Evolutionary conservation across 2,329 filamentous ascomycete species (phyloP), one percentile per base, ranked within the genome.

Genomic region (Claviceps quebecensis): DNA sequence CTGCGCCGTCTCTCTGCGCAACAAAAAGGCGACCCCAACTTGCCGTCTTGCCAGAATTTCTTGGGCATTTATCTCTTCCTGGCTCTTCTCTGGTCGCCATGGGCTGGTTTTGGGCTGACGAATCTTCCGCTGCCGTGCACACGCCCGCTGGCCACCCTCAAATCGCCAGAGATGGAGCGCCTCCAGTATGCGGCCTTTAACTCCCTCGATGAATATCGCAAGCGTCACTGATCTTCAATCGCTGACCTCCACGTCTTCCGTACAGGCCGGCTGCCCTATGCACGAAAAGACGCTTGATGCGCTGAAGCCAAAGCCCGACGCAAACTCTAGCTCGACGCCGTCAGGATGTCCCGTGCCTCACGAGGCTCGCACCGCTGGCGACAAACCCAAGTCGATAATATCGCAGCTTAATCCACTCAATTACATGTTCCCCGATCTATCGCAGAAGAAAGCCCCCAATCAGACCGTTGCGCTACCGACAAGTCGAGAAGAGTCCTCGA

Each of bases 361-460:
- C 57, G 67, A 58, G 34, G 61, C 60, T 46, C 54, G 59, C 41
- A 51, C 56, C 22, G 23, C 55, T 11, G 54, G 63, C 22, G 61
- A 68, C 41, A 62, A 72, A 55, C 60, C 68, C 40, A 67, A 69
- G 53, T 76, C 74, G 1, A 62, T 75, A 19, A 64, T 81, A 9
- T 79, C 77, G 3, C 76, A 75, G 60, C 69, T 81, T 50, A 81
- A 81, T 61, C 78, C 78, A 5, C 76, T 98, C 50, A 98, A 98
- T 72, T 96, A 91, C 74, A 98, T 98, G 91, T 95, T 94, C 66
- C 75, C 79, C 41, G 80, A 84, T 55, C 75, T 97, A 45, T 91
- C 90, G 6, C 91, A 97, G 69, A 77, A 81, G 34, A 85, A 78
- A 47, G 81, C 87, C 2, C 73, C 80, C 0, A 74, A 86, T 56